Conservation (phyloP, 441 rosid species). For the Erysimum cheiri region DNA sequence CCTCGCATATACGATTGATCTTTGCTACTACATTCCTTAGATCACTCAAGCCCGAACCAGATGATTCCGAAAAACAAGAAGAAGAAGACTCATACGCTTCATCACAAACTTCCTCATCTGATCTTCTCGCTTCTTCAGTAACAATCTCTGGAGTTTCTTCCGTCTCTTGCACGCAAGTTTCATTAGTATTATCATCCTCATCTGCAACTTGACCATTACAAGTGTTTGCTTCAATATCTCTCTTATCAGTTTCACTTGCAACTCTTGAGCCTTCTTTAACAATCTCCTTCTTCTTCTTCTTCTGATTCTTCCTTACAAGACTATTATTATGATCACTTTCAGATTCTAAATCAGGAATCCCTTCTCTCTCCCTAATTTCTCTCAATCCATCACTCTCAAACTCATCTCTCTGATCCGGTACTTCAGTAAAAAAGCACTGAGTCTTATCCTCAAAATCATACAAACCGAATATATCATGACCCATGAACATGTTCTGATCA, state of each 20-base stretch:
- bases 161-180: neutral
- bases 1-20: slow-evolving; percentile 40
- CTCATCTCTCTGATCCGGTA: slow-evolving; percentile 32
- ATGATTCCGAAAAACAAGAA: slow-evolving; percentile 19
- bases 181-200: neutral
- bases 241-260: slow-evolving; percentile 1
- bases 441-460: slow-evolving; percentile 12
- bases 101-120: slow-evolving; percentile 30
- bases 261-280: neutral
- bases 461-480: slow-evolving; percentile 36
- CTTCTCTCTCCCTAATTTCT: slow-evolving; percentile 45
- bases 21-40: slow-evolving; percentile 36
- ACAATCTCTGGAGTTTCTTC: slow-evolving; percentile 8
- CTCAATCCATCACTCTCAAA: slow-evolving; percentile 34
- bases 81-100: slow-evolving; percentile 31
- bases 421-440: neutral
- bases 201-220: slow-evolving; percentile 6
- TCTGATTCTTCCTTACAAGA: slow-evolving; percentile 16
- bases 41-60: slow-evolving; percentile 27
- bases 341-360: slow-evolving; percentile 52
- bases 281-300: neutral
- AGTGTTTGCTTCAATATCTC: slow-evolving; percentile 25
- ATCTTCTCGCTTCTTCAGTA: slow-evolving; percentile 16
- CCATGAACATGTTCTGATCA: neutral
- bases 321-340: slow-evolving; percentile 32